A percentile compares a stretch with the other conserved stretches of the same genome.
phyloP scores from a whole-genome alignment of 345 rosid genomes.

The Gossypium australe region DNA sequence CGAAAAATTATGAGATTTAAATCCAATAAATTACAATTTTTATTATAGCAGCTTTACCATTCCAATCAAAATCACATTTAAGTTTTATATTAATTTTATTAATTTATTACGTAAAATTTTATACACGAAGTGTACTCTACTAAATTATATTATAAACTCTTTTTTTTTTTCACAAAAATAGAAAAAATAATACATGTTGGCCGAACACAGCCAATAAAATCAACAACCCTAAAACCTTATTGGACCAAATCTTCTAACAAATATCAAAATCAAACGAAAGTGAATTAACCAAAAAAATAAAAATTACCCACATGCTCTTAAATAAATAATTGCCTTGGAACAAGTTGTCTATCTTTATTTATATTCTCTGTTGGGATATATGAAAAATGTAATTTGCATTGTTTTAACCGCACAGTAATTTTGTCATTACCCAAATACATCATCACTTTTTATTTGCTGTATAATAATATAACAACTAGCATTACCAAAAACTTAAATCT shows the following conservation, averaged over 20 bases:
- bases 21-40: too few relatives aligned
- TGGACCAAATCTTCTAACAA: constrained; percentile 4
- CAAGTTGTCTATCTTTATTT: background rate
- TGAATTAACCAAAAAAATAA: too few relatives aligned
- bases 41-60: too few relatives aligned
- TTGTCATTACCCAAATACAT: background rate
- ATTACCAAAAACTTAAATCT: too few relatives aligned
- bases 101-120: too few relatives aligned
- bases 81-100: too few relatives aligned
- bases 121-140: background rate
- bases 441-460: too few relatives aligned
- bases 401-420: too few relatives aligned
- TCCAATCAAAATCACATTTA: too few relatives aligned
- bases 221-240: background rate
- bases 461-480: too few relatives aligned
- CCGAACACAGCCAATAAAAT: constrained; percentile 2
- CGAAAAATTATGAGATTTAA: too few relatives aligned
- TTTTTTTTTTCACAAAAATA: background rate
- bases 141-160: background rate
- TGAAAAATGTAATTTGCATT: background rate
- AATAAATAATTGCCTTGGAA: background rate
- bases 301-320: background rate
- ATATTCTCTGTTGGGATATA: background rate
- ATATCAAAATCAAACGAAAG: background rate
- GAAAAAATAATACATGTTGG: background rate